phyloP scores from a whole-genome alignment of 2,329 filamentous ascomycete genomes.

The Monosporascus sp. region DNA sequence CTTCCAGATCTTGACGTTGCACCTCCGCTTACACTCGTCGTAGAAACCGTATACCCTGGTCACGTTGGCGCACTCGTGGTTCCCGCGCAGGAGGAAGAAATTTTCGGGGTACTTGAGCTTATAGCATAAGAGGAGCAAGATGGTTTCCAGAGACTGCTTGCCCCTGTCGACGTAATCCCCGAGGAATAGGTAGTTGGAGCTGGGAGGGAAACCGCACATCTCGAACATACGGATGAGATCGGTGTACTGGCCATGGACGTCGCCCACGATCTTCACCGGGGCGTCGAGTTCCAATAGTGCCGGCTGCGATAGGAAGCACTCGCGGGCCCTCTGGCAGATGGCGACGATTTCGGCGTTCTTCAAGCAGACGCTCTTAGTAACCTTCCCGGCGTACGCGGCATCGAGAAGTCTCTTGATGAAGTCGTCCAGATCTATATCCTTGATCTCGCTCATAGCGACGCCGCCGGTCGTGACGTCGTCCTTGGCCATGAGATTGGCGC shows the following conservation, averaged over 20 bases:
- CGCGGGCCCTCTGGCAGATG: slow-evolving; percentile 83
- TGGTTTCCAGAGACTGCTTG: slow-evolving; percentile 94
- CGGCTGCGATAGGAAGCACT: slow-evolving; percentile 86
- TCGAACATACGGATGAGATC: slow-evolving; percentile 96
- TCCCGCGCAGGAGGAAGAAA: slow-evolving; percentile 90
- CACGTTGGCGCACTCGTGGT: slow-evolving; percentile 95
- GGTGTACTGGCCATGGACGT: slow-evolving; percentile 95
- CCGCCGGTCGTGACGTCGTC: slow-evolving; percentile 44
- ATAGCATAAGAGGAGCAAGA: slow-evolving; percentile 87
- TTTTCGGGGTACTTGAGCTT: slow-evolving; percentile 97
- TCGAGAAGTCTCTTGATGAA: slow-evolving; percentile 94
- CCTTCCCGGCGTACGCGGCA: slow-evolving; percentile 91
- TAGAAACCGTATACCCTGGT: slow-evolving; percentile 97
- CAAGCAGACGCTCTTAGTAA: slow-evolving; percentile 93
- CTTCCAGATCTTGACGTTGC: slow-evolving; percentile 98
- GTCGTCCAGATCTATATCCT: slow-evolving; percentile 90
- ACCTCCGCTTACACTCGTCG: slow-evolving; percentile 93
- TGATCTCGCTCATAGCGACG: slow-evolving; percentile 85
- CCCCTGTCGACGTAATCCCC: slow-evolving; percentile 96
- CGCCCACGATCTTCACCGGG: slow-evolving; percentile 95
- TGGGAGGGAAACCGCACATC: slow-evolving; percentile 95
- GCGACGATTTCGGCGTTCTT: slow-evolving; percentile 97
- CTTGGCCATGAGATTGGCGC: slow-evolving; percentile 38
- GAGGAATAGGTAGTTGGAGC: slow-evolving; percentile 87
- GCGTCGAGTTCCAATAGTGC: slow-evolving; percentile 87